Conservation (phyloP, 148 eudicot species). For the Cornus suecica region DNA sequence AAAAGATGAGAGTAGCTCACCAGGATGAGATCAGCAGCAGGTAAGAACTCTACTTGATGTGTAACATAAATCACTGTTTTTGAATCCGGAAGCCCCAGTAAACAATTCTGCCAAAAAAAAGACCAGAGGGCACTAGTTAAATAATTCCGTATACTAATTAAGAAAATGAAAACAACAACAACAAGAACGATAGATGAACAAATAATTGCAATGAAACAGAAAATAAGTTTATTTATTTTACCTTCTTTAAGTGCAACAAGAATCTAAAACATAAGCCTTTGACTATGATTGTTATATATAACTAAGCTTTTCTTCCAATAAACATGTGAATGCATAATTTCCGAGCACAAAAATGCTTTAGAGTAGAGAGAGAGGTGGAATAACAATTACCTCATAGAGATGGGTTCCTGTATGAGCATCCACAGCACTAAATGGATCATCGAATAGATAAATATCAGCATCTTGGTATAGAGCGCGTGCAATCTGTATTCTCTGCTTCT, state of each 20-base stretch:
- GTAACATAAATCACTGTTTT: background rate
- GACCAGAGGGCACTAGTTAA: background rate
- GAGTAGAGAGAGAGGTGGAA: background rate
- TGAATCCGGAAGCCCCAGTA: slow-evolving; percentile 25
- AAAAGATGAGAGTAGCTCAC: background rate
- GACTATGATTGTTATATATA: too few relatives aligned
- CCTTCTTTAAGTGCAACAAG: background rate
- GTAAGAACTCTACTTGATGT: slow-evolving; percentile 1
- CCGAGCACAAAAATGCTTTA: background rate
- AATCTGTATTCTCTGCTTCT: slow-evolving; percentile 49
- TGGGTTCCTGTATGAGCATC: slow-evolving; percentile 57
- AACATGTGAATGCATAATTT: background rate
- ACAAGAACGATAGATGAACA: background rate
- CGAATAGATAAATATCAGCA: slow-evolving; percentile 46
- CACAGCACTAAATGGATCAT: slow-evolving; percentile 54
- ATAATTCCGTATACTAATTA: background rate
- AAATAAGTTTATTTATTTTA: background rate
- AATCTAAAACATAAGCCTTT: background rate
- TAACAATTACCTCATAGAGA: slow-evolving; percentile 32
- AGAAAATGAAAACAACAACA: background rate
- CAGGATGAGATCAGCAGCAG: background rate
- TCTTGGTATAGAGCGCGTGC: slow-evolving; percentile 52
- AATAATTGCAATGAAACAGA: too few relatives aligned
- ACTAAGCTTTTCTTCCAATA: background rate
- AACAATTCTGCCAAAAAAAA: slow-evolving; percentile 29